Percentiles rank a stretch among this genome's conserved stretches.
These are phyloP conservation scores for Pseudozyma flocculosa DNA, from an alignment of 1,284 basidiomycete genomes.

Conservation along the genomic window DNA sequence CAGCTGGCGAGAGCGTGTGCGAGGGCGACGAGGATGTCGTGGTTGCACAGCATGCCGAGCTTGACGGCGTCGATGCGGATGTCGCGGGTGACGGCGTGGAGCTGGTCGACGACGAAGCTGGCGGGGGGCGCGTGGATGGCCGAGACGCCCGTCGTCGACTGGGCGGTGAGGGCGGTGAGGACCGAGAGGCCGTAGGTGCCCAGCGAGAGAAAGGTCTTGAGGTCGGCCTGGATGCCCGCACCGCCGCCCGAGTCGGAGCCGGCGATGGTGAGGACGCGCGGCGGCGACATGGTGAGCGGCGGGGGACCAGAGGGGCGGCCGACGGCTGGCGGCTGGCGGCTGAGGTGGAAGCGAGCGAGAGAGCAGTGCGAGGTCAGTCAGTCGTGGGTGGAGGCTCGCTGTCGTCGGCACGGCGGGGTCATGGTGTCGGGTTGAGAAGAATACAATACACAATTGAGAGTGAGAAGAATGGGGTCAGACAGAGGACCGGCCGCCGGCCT, in stretches of 20 bases:
- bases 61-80: constrained; percentile 76
- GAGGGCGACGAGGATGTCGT: constrained; percentile 59
- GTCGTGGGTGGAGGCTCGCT: too few relatives aligned
- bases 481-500: too few relatives aligned
- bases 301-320: too few relatives aligned
- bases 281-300: constrained; percentile 39
- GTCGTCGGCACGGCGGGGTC: too few relatives aligned
- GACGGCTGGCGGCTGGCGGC: too few relatives aligned
- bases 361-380: too few relatives aligned
- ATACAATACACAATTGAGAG: too few relatives aligned
- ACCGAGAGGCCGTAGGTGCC: constrained; percentile 83
- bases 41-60: constrained; percentile 77
- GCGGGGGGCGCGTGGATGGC: constrained; percentile 59
- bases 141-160: constrained; percentile 83
- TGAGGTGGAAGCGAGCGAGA: too few relatives aligned
- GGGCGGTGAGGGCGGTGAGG: constrained; percentile 84
- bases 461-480: too few relatives aligned
- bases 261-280: constrained; percentile 71
- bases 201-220: constrained; percentile 73
- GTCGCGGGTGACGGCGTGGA: constrained; percentile 74
- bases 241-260: constrained; percentile 86
- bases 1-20: constrained; percentile 30
- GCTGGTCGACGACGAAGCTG: constrained; percentile 62
- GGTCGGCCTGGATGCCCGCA: constrained; percentile 80
- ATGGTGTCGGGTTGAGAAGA: too few relatives aligned